Evolutionary conservation across 192 early-diverging fungal genomes (phyloP).

Genomic region (Coemansia sp.): DNA sequence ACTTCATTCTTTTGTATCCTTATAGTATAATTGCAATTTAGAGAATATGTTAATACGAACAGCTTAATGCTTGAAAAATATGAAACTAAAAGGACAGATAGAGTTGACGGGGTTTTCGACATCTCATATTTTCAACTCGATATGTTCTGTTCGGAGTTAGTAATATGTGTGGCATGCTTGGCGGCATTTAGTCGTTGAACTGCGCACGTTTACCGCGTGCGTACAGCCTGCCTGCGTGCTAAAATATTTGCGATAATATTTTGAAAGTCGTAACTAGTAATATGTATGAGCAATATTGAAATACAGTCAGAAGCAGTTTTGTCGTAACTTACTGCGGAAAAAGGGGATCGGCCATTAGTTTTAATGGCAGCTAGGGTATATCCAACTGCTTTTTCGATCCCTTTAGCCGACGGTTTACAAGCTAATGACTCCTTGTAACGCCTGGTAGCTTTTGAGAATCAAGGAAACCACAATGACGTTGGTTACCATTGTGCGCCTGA

Average conservation of each 20-base stretch:
- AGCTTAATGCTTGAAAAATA: not conserved
- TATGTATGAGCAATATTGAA: constrained; percentile 12
- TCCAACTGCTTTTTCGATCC: too few species aligned
- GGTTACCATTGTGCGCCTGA: too few species aligned
- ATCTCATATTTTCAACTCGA: not conserved
- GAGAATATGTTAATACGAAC: not conserved
- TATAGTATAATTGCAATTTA: not conserved
- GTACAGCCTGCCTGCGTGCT: not conserved
- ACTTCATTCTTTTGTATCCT: not conserved
- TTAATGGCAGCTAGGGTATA: too few species aligned
- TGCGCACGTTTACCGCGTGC: not conserved
- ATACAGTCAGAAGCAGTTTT: constrained; percentile 1
- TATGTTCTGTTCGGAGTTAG: not conserved
- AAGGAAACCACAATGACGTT: too few species aligned
- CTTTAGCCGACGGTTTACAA: too few species aligned
- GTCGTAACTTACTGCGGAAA: not conserved
- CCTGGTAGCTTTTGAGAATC: too few species aligned
- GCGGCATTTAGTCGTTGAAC: not conserved
- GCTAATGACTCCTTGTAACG: too few species aligned
- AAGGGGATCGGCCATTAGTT: too few species aligned
- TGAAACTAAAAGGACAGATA: not conserved
- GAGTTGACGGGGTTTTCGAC: not conserved
- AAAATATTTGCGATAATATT: constrained; percentile 20
- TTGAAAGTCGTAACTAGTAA: constrained; percentile 22
- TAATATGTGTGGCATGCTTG: constrained; percentile 2